phyloP scores from a whole-genome alignment of 2,329 filamentous ascomycete species.

The Fusarium nygamai region DNA sequence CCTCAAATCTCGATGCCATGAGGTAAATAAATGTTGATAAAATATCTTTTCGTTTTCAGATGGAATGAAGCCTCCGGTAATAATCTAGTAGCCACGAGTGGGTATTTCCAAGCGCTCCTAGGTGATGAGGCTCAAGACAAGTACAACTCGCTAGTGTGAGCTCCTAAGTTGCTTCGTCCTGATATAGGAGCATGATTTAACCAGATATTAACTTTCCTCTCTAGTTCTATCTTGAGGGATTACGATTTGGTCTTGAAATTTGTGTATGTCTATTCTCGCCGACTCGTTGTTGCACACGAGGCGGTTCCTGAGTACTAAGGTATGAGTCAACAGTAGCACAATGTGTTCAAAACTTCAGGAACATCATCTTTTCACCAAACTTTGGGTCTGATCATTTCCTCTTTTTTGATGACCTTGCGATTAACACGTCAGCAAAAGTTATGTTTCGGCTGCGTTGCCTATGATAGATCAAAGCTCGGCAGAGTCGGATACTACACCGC shows the following conservation, averaged over 20 bases:
- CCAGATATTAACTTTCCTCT: not conserved
- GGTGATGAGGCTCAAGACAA: not conserved
- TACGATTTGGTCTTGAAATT: not conserved
- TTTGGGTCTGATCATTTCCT: not conserved
- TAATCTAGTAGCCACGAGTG: not conserved
- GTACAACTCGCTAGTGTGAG: not conserved
- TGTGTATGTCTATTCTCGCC: not conserved
- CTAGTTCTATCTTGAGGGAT: not conserved
- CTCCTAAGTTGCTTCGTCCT: not conserved
- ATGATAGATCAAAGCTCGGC: not conserved
- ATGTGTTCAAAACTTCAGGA: not conserved
- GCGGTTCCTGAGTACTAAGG: not conserved
- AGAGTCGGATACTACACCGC: not conserved
- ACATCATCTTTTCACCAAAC: not conserved
- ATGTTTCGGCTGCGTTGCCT: not conserved
- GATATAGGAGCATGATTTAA: not conserved
- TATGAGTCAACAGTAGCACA: not conserved
- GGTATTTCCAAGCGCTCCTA: not conserved
- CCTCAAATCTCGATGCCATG: constrained; percentile 5
- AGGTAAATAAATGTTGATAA: constrained; percentile 8
- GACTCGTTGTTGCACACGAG: not conserved
- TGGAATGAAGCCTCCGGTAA: not conserved
- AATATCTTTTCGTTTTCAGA: not conserved
- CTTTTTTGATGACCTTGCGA: not conserved
- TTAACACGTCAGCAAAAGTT: not conserved